Base-by-base conservation (phyloP, 2,329 filamentous ascomycete genomes). In the Monosporascus sp. region DNA sequence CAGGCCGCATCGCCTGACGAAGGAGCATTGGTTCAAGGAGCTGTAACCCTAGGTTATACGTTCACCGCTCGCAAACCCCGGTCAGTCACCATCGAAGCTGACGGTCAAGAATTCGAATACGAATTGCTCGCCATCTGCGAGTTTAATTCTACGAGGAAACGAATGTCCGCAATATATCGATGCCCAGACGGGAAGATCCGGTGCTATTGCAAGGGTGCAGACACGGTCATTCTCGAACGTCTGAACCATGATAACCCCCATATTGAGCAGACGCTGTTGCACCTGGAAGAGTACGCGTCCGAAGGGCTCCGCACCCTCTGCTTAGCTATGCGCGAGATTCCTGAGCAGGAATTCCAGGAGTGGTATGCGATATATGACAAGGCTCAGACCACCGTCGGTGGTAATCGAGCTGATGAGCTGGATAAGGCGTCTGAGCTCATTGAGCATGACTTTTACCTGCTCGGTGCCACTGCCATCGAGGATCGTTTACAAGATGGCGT, bases 1-100 rank as follows among this genome's bases (percentile, higher is more conserved):
- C 95, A 99, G 73, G 94, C 94, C 24, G 93, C 95, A 2, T 99
- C 94, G 24, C 94, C 94, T 1, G 94, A 99, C 61, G 94, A 99
- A 70, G 94, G 93, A 52, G 94, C 94, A n/a, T 76, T 99, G 48
- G 94, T 99, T 0, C 88, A 97, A 64, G 95, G 94, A 52, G 94
- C 94, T 1, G 83, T 92, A 3, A 73, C 79, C 47, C 77, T 99
- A 49, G 94, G 93, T 5, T 97, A 97, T 75, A 86, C 83, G 52
- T 99, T 99, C 68, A 84, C 87, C 49, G 92, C 94, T 49, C 85
- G 95, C 63, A 96, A 94, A 73, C 95, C 94, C 31, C 84, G 85
- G 54, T 83, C 90, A 5, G 94, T 99, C 31, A 88, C 92, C 41
- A 92, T 97, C 61, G 81, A 88, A 52, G 86, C 88, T 1, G 81